Evolutionary conservation across 1,284 basidiomycete genomes (phyloP), one percentile per base, ranked within the genome.

Genomic region (Rugiboletus extremiorientalis): DNA sequence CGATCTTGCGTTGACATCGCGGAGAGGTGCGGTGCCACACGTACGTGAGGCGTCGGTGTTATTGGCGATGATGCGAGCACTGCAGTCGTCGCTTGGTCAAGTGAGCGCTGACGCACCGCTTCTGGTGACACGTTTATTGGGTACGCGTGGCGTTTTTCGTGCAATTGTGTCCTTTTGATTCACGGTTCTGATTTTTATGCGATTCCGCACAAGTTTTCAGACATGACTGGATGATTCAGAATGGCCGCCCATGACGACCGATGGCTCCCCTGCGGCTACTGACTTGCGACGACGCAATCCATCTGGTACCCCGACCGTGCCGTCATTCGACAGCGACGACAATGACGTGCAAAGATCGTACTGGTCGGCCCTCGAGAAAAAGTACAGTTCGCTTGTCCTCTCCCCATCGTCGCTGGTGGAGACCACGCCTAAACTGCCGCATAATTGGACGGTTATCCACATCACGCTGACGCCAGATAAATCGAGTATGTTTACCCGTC

Each of bases 381-480:
- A 70, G 49, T 68, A 72, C 14, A 56, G 42, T 0, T 64, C 65
- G 2, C 25, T 66, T 5, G 54, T 57, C 14, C 51, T 67, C 30
- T 70, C 69, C 0, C 61, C 61, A 14, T 50, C 70, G 8, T 49
- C 56, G 20, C 40, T 69, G 36, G 47, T 58, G 41, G 56, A 56
- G 38, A 54, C 20, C 6, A 43, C 75, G 15, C 66, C 78, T 42
- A 65, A 72, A 42, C 76, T 98, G 2, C 95, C 96, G 0, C 61
- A 71, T 5, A 81, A 89, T 60, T 98, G 96, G 95, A 91, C 88
- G 7, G 83, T 96, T 14, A 78, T 98, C 53, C 92, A 89, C 59
- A 86, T 99, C 63, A 89, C 82, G 60, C 79, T 98, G 50, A 89
- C 91, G 0, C 84, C 89, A 9, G 94, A 97, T 66, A 85, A 85